These are phyloP conservation scores for Pyrrhoderma noxium DNA, from an alignment of 1,284 basidiomycete genomes.

Conservation along the genomic window DNA sequence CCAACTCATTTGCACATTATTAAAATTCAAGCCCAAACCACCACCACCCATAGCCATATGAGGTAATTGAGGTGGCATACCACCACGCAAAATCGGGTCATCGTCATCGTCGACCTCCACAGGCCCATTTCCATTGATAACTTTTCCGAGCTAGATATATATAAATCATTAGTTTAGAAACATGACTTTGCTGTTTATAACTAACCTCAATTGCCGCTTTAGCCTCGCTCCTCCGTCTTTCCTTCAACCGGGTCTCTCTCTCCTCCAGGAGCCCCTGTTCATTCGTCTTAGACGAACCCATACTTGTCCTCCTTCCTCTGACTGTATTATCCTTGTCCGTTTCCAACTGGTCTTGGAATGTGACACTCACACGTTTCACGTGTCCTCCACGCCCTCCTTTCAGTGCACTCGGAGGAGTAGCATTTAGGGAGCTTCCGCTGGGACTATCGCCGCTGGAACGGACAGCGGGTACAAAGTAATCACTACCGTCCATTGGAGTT, in stretches of 20 bases:
- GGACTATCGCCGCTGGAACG: slow-evolving; percentile 13
- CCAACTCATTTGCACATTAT: slow-evolving; percentile 21
- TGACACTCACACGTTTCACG: slow-evolving; percentile 16
- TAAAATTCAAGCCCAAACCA: slow-evolving; percentile 17
- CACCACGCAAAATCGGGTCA: slow-evolving; percentile 39
- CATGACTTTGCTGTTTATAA: slow-evolving; percentile 20
- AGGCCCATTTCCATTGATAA: slow-evolving; percentile 67
- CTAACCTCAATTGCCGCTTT: slow-evolving; percentile 73
- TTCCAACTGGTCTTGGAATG: slow-evolving; percentile 15
- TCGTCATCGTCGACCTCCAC: slow-evolving; percentile 48
- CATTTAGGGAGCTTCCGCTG: slow-evolving; percentile 7
- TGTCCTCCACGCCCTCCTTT: slow-evolving; percentile 14
- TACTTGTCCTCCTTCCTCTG: slow-evolving; percentile 8
- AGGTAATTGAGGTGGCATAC: slow-evolving; percentile 29
- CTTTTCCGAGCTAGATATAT: slow-evolving; percentile 60
- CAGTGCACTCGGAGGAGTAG: slow-evolving; percentile 15
- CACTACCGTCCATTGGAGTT: slow-evolving; percentile 25
- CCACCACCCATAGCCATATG: slow-evolving; percentile 13
- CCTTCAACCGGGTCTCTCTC: slow-evolving; percentile 30
- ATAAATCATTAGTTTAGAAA: slow-evolving; percentile 5
- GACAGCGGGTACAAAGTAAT: slow-evolving; percentile 15
- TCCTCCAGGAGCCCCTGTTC: slow-evolving; percentile 5
- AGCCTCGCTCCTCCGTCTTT: slow-evolving; percentile 48
- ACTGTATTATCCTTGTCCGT: slow-evolving; percentile 12
- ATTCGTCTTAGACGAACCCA: neutral